These are phyloP conservation scores for Helicostylum pulchrum DNA, from an alignment of 192 early-diverging fungal species.

Conservation along the genomic window DNA sequence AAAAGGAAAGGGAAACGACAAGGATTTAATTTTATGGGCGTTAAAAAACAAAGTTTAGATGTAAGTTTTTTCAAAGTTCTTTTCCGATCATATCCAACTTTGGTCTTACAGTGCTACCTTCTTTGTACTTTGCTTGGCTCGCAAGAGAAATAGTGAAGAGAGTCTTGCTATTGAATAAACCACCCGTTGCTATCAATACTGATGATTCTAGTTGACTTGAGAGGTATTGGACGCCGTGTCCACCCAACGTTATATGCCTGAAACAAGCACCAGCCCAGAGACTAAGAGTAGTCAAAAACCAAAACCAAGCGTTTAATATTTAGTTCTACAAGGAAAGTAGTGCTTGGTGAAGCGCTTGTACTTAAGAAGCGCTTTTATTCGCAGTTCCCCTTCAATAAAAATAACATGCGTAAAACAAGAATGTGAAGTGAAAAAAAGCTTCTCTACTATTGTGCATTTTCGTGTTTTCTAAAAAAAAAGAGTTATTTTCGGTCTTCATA, in stretches of 20 bases:
- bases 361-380: too few species aligned
- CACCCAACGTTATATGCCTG: too few species aligned
- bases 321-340: background rate
- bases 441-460: constrained; percentile 5
- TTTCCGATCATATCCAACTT: constrained; percentile 1
- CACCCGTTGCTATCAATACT: background rate
- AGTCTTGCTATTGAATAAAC: background rate
- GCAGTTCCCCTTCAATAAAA: too few species aligned
- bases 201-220: constrained; percentile 3
- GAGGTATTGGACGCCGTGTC: background rate
- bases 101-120: background rate
- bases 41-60: too few species aligned
- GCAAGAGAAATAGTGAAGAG: background rate
- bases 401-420: too few species aligned
- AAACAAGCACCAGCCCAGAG: background rate
- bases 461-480: constrained; percentile 6
- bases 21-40: too few species aligned
- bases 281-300: background rate
- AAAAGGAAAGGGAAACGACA: too few species aligned
- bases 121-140: background rate
- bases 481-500: constrained; percentile 4
- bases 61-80: too few species aligned
- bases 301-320: background rate
- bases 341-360: too few species aligned
- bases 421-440: too few species aligned